These are phyloP conservation scores for Arachnomyces sp. DNA, from an alignment of 2,329 filamentous ascomycete genomes.

Conservation along the genomic window DNA sequence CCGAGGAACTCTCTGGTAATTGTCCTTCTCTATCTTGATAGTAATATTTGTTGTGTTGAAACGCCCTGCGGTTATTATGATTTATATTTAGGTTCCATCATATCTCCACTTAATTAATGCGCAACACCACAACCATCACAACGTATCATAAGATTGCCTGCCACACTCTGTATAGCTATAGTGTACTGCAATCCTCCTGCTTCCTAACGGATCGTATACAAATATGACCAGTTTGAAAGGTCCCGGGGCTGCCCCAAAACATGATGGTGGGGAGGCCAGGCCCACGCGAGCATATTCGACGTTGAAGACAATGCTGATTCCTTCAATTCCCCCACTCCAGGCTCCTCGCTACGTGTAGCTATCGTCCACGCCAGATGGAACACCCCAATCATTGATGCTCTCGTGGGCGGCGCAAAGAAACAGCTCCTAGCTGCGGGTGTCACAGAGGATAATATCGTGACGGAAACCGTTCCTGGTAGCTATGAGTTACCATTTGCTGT, in stretches of 20 bases:
- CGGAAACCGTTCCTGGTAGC: conserved; percentile 83
- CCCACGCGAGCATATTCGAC: neutral
- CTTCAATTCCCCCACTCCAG: conserved; percentile 25
- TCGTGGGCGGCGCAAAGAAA: conserved; percentile 72
- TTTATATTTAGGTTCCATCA: too few relatives aligned
- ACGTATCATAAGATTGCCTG: too few relatives aligned
- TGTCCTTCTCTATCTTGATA: conserved; percentile 1
- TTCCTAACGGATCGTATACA: too few relatives aligned
- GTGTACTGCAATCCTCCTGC: too few relatives aligned
- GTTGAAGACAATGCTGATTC: neutral
- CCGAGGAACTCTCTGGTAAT: neutral
- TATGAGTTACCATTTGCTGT: conserved; percentile 92
- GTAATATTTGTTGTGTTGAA: too few relatives aligned
- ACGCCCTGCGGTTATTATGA: too few relatives aligned
- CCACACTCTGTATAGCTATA: too few relatives aligned
- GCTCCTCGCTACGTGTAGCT: conserved; percentile 73
- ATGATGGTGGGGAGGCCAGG: conserved; percentile 45
- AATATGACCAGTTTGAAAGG: conserved; percentile 55
- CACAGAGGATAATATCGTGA: conserved; percentile 75
- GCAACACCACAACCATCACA: too few relatives aligned
- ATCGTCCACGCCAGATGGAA: conserved; percentile 98
- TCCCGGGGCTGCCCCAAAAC: conserved; percentile 50
- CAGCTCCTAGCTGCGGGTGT: conserved; percentile 74
- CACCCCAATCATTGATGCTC: conserved; percentile 72
- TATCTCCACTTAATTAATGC: too few relatives aligned